Evolutionary conservation across 2,329 filamentous ascomycete genomes (phyloP), one percentile per base, ranked within the genome.

Genomic region (Pseudonectria buxi): DNA sequence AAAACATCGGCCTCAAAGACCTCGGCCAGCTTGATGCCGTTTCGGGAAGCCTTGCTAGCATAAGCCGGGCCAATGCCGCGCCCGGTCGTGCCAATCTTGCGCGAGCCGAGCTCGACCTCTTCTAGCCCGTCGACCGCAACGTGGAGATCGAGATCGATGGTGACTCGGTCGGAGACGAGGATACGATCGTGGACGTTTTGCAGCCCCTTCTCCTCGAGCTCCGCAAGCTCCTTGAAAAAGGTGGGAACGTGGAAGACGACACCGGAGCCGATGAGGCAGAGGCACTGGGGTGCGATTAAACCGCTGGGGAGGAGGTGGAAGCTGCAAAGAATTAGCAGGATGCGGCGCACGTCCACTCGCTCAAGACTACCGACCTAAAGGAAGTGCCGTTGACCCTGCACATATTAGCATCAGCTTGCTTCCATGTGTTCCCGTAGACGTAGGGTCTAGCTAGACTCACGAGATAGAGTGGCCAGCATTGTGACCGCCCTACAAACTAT

Each of bases 111-210:
- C 44, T 68, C 63, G 22, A 56, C 50, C 54, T 76, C 75, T 54
- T 83, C 78, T 7, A 83, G 64, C 2, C 80, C 79, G 45, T 84
- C 81, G n/a, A 83, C 76, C 42, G 74, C 63, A 43, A 72, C 69
- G 56, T 82, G 78, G 28, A 82, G 61, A 49, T 79, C 72, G 37
- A 81, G 71, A 50, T 79, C 72, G 36, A 81, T 67, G 50, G 78
- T 74, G 41, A 72, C 72, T 30, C 76, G 64, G 51, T 79, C 74
- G 41, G 68, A 73, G 54, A 83, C 70, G 52, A 74, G 74, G 44
- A 83, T 72, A 46, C 66, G 61, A 27, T 65, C 60, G 43, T 53
- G 51, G 9, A 59, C 55, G 36, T 50, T 46, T 32, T 46, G 33
- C 11, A 63, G 48, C 22, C 59, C 57, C 52, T 65, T 58, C 36